These are phyloP conservation scores for Akanthomyces lecanii DNA, from an alignment of 2,329 filamentous ascomycete genomes.

Conservation along the genomic window DNA sequence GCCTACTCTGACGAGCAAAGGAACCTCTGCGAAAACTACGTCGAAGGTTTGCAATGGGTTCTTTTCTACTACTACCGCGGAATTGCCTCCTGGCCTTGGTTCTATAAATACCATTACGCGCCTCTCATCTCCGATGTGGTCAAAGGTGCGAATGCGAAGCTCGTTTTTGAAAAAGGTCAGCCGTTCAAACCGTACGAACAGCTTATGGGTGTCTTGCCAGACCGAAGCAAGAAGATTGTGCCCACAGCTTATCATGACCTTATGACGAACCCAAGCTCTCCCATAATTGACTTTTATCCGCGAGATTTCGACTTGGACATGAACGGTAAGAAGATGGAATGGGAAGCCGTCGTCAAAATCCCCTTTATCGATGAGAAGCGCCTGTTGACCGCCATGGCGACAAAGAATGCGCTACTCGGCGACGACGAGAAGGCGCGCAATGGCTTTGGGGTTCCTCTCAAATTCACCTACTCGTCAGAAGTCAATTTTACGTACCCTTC, in stretches of 20 bases:
- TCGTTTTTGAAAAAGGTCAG: slow-evolving; percentile 90
- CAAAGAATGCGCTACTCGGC: slow-evolving; percentile 73
- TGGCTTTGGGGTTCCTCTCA: slow-evolving; percentile 84
- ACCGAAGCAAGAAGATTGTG: slow-evolving; percentile 96
- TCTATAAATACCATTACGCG: slow-evolving; percentile 93
- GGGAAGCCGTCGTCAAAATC: slow-evolving; percentile 98
- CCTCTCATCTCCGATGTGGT: slow-evolving; percentile 97
- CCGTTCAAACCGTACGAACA: slow-evolving; percentile 95
- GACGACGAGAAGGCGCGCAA: slow-evolving; percentile 79
- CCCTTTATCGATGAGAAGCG: slow-evolving; percentile 95
- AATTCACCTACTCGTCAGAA: slow-evolving; percentile 80
- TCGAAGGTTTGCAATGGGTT: slow-evolving; percentile 97
- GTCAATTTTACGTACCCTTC: slow-evolving; percentile 81
- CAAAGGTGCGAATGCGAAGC: slow-evolving; percentile 78
- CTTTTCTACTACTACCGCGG: slow-evolving; percentile 97
- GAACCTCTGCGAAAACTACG: slow-evolving; percentile 89
- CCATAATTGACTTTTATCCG: slow-evolving; percentile 97
- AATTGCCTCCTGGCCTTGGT: slow-evolving; percentile 98
- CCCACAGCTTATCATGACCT: slow-evolving; percentile 81
- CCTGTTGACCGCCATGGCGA: slow-evolving; percentile 77
- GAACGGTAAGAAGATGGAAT: slow-evolving; percentile 99
- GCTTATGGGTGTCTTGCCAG: slow-evolving; percentile 95
- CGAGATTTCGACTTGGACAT: slow-evolving; percentile 96
- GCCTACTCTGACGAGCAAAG: slow-evolving; percentile 72
- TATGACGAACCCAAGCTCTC: slow-evolving; percentile 86